A percentile compares a stretch with the other conserved stretches of the same genome.
Evolutionary conservation across 1,139 yeast genomes (phyloP).

Genomic region (Blastobotrys illinoisensis): DNA sequence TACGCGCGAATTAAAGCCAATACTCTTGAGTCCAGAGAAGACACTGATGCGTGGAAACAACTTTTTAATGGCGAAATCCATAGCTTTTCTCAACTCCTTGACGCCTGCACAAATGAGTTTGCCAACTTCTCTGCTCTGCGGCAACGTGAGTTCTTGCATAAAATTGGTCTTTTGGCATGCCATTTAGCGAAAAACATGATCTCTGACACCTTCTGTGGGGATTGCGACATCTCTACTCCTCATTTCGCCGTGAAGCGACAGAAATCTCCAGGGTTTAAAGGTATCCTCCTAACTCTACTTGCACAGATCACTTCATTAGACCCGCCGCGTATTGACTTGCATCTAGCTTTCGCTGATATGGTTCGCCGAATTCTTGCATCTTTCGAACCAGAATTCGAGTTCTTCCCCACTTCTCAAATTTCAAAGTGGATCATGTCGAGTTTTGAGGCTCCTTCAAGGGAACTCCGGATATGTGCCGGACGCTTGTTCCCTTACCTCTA

Average conservation of each 20-base stretch:
- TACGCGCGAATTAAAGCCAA: not conserved
- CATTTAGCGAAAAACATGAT: not conserved
- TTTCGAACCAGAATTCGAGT: conserved; percentile 17
- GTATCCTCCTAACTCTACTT: not conserved
- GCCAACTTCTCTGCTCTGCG: not conserved
- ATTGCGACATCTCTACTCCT: not conserved
- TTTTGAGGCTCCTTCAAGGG: conserved; percentile 25
- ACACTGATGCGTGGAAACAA: not conserved
- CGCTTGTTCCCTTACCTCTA: conserved; percentile 22
- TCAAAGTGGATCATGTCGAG: conserved; percentile 28
- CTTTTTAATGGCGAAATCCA: not conserved
- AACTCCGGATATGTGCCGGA: conserved; percentile 24
- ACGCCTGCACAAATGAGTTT: not conserved
- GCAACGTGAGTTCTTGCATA: not conserved
- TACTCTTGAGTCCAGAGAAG: not conserved
- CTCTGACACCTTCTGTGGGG: not conserved
- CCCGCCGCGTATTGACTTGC: not conserved
- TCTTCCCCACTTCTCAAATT: conserved; percentile 17
- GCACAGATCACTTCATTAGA: too few species aligned
- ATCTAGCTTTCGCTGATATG: conserved; percentile 16
- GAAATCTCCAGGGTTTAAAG: not conserved
- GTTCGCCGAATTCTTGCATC: conserved; percentile 8
- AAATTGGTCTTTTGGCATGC: not conserved
- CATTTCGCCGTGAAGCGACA: not conserved
- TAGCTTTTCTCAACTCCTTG: not conserved